Conservation (phyloP, 805 yeast genomes). For the Scheffersomyces amazonensis region DNA sequence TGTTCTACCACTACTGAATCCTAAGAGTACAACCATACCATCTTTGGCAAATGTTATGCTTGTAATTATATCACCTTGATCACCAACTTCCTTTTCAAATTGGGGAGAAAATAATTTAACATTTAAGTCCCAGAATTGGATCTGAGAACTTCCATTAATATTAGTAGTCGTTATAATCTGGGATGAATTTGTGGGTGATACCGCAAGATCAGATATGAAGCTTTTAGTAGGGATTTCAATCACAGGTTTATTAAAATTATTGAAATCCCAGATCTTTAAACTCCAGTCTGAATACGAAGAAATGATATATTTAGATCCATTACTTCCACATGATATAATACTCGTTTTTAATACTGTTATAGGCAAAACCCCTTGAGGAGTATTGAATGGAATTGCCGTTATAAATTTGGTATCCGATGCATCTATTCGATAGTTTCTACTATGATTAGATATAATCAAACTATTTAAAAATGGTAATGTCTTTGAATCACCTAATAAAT, state of each 20-base stretch:
- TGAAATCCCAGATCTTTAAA: slow-evolving; percentile 16
- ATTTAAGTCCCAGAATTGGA: slow-evolving; percentile 31
- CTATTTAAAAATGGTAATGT: neutral
- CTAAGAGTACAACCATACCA: slow-evolving; percentile 18
- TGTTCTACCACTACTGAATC: slow-evolving; percentile 18
- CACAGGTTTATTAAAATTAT: slow-evolving; percentile 7
- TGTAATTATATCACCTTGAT: slow-evolving; percentile 2
- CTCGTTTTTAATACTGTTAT: neutral
- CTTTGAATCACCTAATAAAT: neutral
- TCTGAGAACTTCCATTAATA: neutral
- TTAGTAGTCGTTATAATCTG: slow-evolving; percentile 22
- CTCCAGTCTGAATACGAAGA: slow-evolving; percentile 22
- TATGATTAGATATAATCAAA: neutral
- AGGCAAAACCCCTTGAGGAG: no score
- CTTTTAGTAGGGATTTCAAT: slow-evolving; percentile 17
- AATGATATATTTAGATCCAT: slow-evolving; percentile 6
- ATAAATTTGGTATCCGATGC: neutral
- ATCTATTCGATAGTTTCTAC: neutral
- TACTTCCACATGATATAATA: neutral
- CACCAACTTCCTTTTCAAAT: slow-evolving; percentile 8
- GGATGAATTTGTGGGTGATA: slow-evolving; percentile 13
- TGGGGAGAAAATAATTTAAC: slow-evolving; percentile 15
- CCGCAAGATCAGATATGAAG: slow-evolving; percentile 14
- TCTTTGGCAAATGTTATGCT: slow-evolving; percentile 11
- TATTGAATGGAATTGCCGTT: neutral